Evolutionary conservation across 441 rosid species (phyloP), one percentile per base, ranked within the genome.

Genomic region (Heliophila coronopifolia): DNA sequence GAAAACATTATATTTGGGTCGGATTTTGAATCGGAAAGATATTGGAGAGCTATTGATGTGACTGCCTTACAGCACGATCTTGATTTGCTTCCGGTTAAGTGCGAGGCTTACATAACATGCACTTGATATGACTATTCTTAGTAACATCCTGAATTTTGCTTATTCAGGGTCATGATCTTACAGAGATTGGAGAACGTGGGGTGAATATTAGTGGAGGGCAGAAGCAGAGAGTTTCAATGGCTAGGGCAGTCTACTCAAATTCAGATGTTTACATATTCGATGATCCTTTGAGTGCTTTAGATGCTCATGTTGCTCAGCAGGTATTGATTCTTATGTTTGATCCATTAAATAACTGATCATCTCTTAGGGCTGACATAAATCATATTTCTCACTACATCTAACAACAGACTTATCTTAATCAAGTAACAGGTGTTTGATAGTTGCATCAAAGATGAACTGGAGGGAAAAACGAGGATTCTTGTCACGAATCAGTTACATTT

Each of bases 141-240:
- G 22, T 37, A 43, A 60, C 42, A 18, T 31, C 46, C 43, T 63
- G 31, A 44, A 11, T 8, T 57, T 54, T n/a, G 3, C 47, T 46
- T 59, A 35, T 53, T 54, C 69, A 94, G 99, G 96, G 87, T 9
- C 81, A 67, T 46, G 99, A 94, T 70, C 73, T 79, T 45, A 77
- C 96, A 0, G 99, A 94, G 77, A 89, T 94, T 55, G 99, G 96
- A 52, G 97, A 84, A 76, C 84, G 96, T 67, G 99, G 97, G 50
- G 94, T 90, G 43, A 94, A 94, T 67, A 86, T 94, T 27, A 94
- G 99, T 55, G 97, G 97, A 31, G 97, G 99, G 69, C 97, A 84
- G 54, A 94, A 89, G 76, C 97, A 89, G 74, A 89, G 99, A 74
- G 78, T 94, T 65, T 89, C 97, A 43, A 74, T 94, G 87, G 97